A percentile compares a stretch with the other conserved stretches of the same genome.
phyloP scores from a whole-genome alignment of 192 early-diverging fungal genomes.

The Funneliformis geosporum region DNA sequence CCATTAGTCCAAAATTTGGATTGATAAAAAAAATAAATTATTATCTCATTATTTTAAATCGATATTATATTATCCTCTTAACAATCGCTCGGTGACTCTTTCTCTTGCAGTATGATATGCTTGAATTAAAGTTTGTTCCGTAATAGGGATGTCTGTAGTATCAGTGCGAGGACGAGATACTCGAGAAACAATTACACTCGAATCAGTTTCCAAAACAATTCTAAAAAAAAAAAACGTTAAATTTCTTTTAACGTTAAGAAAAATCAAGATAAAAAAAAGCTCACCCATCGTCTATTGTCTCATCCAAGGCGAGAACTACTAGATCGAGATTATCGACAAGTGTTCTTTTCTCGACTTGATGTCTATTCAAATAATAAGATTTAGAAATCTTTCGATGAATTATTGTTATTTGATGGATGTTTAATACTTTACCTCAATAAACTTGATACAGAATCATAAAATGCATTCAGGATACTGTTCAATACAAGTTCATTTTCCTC shows the following conservation, averaged over 20 bases:
- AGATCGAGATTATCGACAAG: conserved; percentile 92
- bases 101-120: conserved; percentile 80
- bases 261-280: not conserved
- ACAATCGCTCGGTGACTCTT: conserved; percentile 64
- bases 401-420: too few species aligned
- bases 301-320: conserved; percentile 88
- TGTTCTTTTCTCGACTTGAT: conserved; percentile 88
- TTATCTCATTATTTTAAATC: too few species aligned
- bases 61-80: conserved; percentile 48
- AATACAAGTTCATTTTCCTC: conserved; percentile 97
- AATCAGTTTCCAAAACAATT: conserved; percentile 74
- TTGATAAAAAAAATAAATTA: too few species aligned
- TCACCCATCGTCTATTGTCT: conserved; percentile 94
- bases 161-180: conserved; percentile 78
- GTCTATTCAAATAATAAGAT: conserved; percentile 46
- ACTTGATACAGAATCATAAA: conserved; percentile 83
- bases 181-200: conserved; percentile 71
- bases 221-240: conserved; percentile 37
- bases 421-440: conserved; percentile 67
- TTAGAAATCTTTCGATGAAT: not conserved
- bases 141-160: conserved; percentile 70
- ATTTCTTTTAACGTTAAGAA: not conserved
- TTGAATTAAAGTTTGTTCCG: conserved; percentile 74
- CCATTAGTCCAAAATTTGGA: not conserved
- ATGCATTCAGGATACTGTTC: conserved; percentile 70